Percentiles rank a stretch among this genome's conserved stretches.
These are phyloP conservation scores for Zea mays DNA, from an alignment of 176 grass and related monocot genomes.

Conservation along the genomic window DNA sequence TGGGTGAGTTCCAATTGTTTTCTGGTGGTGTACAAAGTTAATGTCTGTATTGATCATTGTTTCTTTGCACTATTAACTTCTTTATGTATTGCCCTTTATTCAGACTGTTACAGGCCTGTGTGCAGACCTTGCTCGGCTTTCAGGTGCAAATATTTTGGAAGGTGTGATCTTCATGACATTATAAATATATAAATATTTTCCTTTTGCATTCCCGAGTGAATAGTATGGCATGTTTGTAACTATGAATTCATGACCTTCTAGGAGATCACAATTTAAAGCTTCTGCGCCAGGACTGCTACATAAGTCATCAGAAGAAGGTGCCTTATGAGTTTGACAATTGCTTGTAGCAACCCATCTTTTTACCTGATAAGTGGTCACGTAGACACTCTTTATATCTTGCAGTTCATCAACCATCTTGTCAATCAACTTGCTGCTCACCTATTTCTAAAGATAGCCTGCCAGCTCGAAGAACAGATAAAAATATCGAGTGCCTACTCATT, in stretches of 20 bases:
- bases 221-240: background rate
- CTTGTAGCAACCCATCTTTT: background rate
- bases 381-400: conserved; percentile 33
- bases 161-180: conserved; percentile 36
- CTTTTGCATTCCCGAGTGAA: background rate
- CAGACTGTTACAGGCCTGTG: conserved; percentile 58
- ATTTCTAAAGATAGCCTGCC: conserved; percentile 80
- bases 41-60: conserved; percentile 15
- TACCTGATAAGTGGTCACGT: conserved; percentile 11
- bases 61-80: conserved; percentile 36
- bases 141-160: conserved; percentile 62
- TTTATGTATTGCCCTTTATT: conserved; percentile 33
- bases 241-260: conserved; percentile 35
- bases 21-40: conserved; percentile 3
- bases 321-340: background rate
- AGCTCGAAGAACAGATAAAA: conserved; percentile 59
- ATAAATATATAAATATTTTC: background rate
- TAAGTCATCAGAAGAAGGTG: conserved; percentile 57
- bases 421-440: conserved; percentile 73
- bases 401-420: conserved; percentile 87
- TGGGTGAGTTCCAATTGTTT: background rate
- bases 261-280: conserved; percentile 49
- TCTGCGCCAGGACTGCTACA: conserved; percentile 49
- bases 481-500: conserved; percentile 63
- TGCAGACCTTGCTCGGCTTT: conserved; percentile 56